phyloP scores from a whole-genome alignment of 495 filamentous ascomycete species.

The Aspergillus taichungensis region DNA sequence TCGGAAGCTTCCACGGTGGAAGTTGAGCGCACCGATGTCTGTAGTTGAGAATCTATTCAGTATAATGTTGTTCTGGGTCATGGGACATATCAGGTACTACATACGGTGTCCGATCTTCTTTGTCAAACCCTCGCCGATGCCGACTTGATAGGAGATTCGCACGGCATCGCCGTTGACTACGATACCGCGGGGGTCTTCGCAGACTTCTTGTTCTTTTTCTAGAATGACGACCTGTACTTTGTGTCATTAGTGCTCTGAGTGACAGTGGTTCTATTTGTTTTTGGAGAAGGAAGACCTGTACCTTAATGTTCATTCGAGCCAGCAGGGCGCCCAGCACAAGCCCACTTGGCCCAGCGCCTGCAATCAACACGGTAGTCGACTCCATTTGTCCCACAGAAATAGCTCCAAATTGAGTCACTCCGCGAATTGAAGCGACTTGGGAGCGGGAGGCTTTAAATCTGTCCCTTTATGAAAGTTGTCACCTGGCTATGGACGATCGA shows the following conservation, averaged over 20 bases:
- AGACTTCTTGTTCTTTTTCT: slow-evolving; percentile 31
- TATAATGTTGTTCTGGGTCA: too few relatives aligned
- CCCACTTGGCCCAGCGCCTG: slow-evolving; percentile 30
- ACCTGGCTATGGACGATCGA: too few relatives aligned
- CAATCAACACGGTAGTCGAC: slow-evolving; percentile 23
- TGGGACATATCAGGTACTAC: background rate
- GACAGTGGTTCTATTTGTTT: too few relatives aligned
- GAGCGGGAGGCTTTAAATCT: background rate
- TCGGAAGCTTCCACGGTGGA: slow-evolving; percentile 3
- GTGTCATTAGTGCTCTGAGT: too few relatives aligned
- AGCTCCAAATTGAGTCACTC: too few relatives aligned
- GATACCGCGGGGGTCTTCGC: slow-evolving; percentile 35
- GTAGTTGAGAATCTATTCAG: background rate
- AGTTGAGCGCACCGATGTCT: slow-evolving; percentile 9
- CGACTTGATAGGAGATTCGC: slow-evolving; percentile 25
- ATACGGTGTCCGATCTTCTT: slow-evolving; percentile 14
- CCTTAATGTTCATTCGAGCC: slow-evolving; percentile 18
- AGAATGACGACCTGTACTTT: slow-evolving; percentile 19
- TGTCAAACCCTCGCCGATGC: slow-evolving; percentile 19
- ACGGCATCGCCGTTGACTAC: slow-evolving; percentile 34
- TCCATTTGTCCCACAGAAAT: background rate
- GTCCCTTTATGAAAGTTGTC: slow-evolving; percentile 2
- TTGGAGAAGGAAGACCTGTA: too few relatives aligned
- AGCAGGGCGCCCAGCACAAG: slow-evolving; percentile 23
- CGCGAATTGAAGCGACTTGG: background rate